phyloP scores from a whole-genome alignment of 1,284 basidiomycete genomes.

The Ceratobasidium sp. region DNA sequence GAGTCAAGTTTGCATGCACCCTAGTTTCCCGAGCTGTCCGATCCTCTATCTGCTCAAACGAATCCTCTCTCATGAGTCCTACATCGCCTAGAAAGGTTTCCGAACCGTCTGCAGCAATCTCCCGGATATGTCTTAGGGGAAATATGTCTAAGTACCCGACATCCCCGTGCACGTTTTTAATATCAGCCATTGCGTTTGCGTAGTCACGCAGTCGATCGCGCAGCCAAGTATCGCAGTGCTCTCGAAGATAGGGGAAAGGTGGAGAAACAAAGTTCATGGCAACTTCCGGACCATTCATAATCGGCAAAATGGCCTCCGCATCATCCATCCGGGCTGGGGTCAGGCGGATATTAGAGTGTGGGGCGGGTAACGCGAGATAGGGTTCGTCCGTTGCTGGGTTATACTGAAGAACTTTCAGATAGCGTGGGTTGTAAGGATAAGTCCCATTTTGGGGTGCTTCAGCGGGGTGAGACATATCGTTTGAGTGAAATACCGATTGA shows the following conservation, averaged over 20 bases:
- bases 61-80: slow-evolving; percentile 22
- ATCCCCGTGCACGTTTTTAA: slow-evolving; percentile 16
- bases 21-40: slow-evolving; percentile 36
- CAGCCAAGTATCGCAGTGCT: slow-evolving; percentile 38
- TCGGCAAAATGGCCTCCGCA: slow-evolving; percentile 23
- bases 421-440: slow-evolving; percentile 32
- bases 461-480: not conserved
- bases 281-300: slow-evolving; percentile 38
- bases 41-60: slow-evolving; percentile 35
- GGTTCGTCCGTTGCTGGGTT: slow-evolving; percentile 39
- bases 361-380: slow-evolving; percentile 38
- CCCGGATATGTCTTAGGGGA: slow-evolving; percentile 40
- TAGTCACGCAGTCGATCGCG: slow-evolving; percentile 11
- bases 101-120: slow-evolving; percentile 37
- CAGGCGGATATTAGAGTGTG: slow-evolving; percentile 39
- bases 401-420: slow-evolving; percentile 18
- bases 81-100: slow-evolving; percentile 40
- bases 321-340: slow-evolving; percentile 39
- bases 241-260: slow-evolving; percentile 39
- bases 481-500: not conserved
- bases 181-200: slow-evolving; percentile 14
- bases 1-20: slow-evolving; percentile 33
- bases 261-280: slow-evolving; percentile 37
- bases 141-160: slow-evolving; percentile 22
- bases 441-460: not conserved